Evolutionary conservation across 805 yeast genomes (phyloP), one percentile per base, ranked within the genome.

Genomic region (Ogataea allantospora): DNA sequence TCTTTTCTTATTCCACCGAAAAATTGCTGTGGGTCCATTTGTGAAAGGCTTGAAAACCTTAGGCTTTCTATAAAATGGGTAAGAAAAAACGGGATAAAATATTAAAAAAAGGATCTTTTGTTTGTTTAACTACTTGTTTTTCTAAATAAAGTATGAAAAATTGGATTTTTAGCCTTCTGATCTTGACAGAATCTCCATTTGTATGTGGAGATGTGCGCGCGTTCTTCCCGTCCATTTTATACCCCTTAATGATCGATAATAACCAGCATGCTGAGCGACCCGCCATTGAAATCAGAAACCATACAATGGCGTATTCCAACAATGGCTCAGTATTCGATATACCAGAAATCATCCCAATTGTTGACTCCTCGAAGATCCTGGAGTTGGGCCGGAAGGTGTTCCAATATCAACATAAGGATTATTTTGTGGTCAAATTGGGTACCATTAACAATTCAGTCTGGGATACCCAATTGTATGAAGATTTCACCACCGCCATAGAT

Each of bases 401-500:
- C 10, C 27, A 38, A 19, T 32, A 21, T 8, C 43, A 39, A 23
- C 48, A 39, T 18, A 32, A 35, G n/a, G 42, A 34, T 12, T 48
- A 51, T 31, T 42, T 37, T 15, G 19, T 48, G 25, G 23, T 50
- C n/a, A 23, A 28, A n/a, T 33, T 51, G 15, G 53, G 51, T 1
- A 13, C 38, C 5, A 27, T 49, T 11, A 11, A 26, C 9, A 26
- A 39, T 13, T 22, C 34, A 9, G n/a, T 25, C 4, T 55, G 58
- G 58, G 47, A 49, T 27, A 66, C 46, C 40, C 68, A 44, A 32
- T 5, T 82, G 36, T 82, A 73, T 63, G 66, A 74, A 45, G 75
- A 95, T 53, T 89, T 88, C 67, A 79, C 82, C 33, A 65, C 72
- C 15, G 91, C 87, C 15, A 77, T 88, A 34, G 95, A 88, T 62